A percentile compares a stretch with the other conserved stretches of the same genome.
phyloP scores from a whole-genome alignment of 768 basidiomycete genomes.

The Boletus rubescentipes region DNA sequence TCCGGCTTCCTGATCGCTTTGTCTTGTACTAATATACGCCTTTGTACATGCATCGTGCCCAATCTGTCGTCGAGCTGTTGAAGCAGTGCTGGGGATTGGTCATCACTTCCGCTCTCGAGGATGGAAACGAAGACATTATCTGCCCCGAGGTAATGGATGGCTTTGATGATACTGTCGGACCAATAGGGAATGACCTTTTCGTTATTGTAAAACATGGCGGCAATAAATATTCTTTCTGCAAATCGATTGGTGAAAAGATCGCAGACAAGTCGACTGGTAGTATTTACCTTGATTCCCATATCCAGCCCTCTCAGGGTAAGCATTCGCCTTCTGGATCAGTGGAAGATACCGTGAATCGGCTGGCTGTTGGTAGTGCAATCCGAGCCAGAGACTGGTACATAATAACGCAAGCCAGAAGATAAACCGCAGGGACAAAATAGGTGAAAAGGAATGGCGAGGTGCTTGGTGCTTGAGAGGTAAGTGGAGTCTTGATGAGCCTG shows the following conservation, averaged over 20 bases:
- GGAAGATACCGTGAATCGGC: slow-evolving; percentile 16
- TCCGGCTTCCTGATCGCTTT: slow-evolving; percentile 7
- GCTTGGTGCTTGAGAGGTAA: neutral
- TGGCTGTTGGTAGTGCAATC: neutral
- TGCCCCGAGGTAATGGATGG: slow-evolving; percentile 38
- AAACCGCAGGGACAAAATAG: neutral
- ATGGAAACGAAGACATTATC: slow-evolving; percentile 45
- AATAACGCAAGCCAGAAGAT: slow-evolving; percentile 8
- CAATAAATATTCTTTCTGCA: slow-evolving; percentile 19
- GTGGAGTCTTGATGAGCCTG: neutral
- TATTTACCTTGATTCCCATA: slow-evolving; percentile 15
- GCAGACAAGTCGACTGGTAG: neutral
- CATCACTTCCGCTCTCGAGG: slow-evolving; percentile 37
- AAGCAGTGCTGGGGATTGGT: slow-evolving; percentile 14
- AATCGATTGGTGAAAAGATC: neutral
- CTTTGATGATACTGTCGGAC: slow-evolving; percentile 34
- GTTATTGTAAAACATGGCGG: slow-evolving; percentile 42
- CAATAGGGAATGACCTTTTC: slow-evolving; percentile 39
- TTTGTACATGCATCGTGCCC: slow-evolving; percentile 10
- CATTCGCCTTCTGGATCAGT: slow-evolving; percentile 13
- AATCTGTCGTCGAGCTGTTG: slow-evolving; percentile 9
- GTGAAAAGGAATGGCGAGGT: neutral
- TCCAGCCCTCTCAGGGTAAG: slow-evolving; percentile 12
- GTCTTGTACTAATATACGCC: slow-evolving; percentile 14
- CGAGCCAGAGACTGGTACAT: slow-evolving; percentile 1